Conservation (phyloP, 2,329 filamentous ascomycete species). For the Penicillium sp. region DNA sequence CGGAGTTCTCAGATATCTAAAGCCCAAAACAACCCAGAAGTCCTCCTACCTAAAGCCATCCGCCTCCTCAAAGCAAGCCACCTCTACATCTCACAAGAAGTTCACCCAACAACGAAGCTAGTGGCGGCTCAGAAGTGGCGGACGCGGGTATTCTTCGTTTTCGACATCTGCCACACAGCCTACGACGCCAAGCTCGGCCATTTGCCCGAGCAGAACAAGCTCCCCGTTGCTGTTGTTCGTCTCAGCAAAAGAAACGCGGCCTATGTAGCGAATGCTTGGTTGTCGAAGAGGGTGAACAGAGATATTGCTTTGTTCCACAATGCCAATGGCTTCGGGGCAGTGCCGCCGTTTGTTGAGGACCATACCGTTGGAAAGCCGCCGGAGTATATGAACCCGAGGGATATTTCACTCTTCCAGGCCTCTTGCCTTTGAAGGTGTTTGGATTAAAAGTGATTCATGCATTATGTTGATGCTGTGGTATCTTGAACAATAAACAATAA, state of each 20-base stretch:
- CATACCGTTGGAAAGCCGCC: constrained; percentile 21
- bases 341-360: constrained; percentile 25
- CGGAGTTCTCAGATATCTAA: constrained; percentile 17
- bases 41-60: constrained; percentile 20
- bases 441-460: neutral
- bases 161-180: constrained; percentile 23
- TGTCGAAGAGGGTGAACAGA: constrained; percentile 24
- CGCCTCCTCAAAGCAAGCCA: constrained; percentile 17
- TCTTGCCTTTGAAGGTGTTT: constrained; percentile 3
- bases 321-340: constrained; percentile 21
- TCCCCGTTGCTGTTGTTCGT: constrained; percentile 24
- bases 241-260: constrained; percentile 24
- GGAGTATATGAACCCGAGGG: constrained; percentile 22
- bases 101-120: constrained; percentile 10
- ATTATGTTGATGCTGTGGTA: constrained; percentile 19
- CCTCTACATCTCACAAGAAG: constrained; percentile 6
- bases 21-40: constrained; percentile 18
- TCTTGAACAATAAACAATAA: constrained; percentile 19
- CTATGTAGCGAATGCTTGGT: constrained; percentile 21
- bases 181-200: constrained; percentile 25
- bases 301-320: constrained; percentile 27
- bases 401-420: constrained; percentile 22
- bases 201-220: constrained; percentile 27
- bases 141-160: constrained; percentile 26
- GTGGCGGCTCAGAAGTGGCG: constrained; percentile 25